phyloP scores from a whole-genome alignment of 139 green algal genomes.

The Ettlia oleoabundans region DNA sequence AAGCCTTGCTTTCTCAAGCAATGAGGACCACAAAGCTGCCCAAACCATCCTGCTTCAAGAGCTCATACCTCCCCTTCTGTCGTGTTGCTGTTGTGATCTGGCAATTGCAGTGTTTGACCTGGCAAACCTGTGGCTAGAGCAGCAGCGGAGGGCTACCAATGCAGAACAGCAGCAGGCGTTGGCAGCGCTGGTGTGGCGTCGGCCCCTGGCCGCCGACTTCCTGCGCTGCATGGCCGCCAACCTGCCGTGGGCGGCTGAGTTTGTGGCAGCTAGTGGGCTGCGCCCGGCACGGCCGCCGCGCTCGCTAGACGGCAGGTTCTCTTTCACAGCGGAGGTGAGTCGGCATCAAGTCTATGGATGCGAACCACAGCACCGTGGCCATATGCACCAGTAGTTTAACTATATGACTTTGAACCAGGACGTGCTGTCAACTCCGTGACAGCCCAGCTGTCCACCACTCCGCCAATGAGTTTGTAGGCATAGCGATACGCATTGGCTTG shows the following conservation, averaged over 20 bases:
- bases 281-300: not conserved
- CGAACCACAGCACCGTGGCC: too few relatives aligned
- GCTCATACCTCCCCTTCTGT: too few relatives aligned
- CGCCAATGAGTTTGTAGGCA: too few relatives aligned
- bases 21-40: too few relatives aligned
- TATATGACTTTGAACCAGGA: too few relatives aligned
- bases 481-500: too few relatives aligned
- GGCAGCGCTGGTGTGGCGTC: constrained; percentile 21
- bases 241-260: constrained; percentile 13
- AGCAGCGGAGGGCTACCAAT: not conserved
- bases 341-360: not conserved
- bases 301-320: constrained; percentile 28
- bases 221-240: constrained; percentile 28
- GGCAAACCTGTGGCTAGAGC: constrained; percentile 30
- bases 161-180: constrained; percentile 7
- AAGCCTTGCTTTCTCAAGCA: too few relatives aligned
- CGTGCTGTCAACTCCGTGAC: too few relatives aligned
- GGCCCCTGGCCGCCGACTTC: constrained; percentile 19
- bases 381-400: too few relatives aligned
- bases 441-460: too few relatives aligned
- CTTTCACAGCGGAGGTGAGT: constrained; percentile 16
- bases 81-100: too few relatives aligned
- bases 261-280: not conserved
- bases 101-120: constrained; percentile 33
- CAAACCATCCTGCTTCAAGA: too few relatives aligned